Base-by-base conservation (phyloP, 495 filamentous ascomycete species). In the Amniculicola lignicola region DNA sequence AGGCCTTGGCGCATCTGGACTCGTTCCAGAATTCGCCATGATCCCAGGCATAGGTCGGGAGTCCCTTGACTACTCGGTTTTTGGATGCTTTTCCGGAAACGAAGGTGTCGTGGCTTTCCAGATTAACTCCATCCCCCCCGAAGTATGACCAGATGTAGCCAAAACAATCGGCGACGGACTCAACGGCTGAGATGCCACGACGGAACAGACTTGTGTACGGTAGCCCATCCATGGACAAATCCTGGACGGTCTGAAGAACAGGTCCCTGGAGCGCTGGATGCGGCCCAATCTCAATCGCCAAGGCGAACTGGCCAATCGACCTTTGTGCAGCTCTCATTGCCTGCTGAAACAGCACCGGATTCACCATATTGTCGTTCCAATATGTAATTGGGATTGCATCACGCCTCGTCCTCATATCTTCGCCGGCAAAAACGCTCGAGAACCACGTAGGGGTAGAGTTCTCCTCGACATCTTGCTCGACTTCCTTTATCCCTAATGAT, bases 251-350 rank as follows among this genome's bases (percentile, higher is more conserved):
- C 44, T 48, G 45, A 2, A n/a, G 4, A 4, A 24, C 21, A 1
- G 53, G 45, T 1, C 53, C 45, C 2, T 23, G 7, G 21, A 57
- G 53, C 1, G 43, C 53, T 3, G 53, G 42, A 36, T 57, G 53
- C 2, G 53, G 31, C n/a, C 53, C 53, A 3, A 57, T 11, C 23
- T 57, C 53, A 12, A 57, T 9, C 5, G 14, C 31, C 10, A 57
- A 4, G 7, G 3, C 24, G 18, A 35, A 44, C 1, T 3, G 4
- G 23, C 16, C 22, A 3, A 18, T 36, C 2, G 4, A 2, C 5
- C 12, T 1, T 12, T 10, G 12, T 11, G 33, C 24, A 15, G 3
- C 19, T 2, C n/a, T 3, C 5, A 54, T 12, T 9, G 39, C 51
- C 15, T 36, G 7, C 6, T 9, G 2, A 22, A 54, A 54, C 25